Base-by-base conservation (phyloP, 495 filamentous ascomycete species). In the Achaetomiella virescens region DNA sequence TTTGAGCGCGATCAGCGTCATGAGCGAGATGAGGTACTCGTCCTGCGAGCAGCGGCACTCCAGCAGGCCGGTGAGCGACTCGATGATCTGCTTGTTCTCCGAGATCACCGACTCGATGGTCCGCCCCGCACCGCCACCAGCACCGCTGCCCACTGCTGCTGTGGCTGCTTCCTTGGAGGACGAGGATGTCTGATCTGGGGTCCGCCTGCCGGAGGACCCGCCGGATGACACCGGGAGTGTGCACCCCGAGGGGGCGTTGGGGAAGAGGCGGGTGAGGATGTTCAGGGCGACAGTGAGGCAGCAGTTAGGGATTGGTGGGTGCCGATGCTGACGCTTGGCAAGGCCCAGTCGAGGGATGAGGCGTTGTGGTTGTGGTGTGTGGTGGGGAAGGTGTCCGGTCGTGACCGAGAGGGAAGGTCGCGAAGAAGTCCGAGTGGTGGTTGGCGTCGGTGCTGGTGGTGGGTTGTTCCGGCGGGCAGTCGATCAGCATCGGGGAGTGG, bases 1-100 rank as follows among this genome's bases (percentile, higher is more conserved):
- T 45, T 60, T 60, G 29, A 60, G 31, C 24, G 47, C 52, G 27
- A 49, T 29, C 22, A 50, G 15, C 1, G 57, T 22, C 22, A 51
- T 9, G n/a, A 54, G 9, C 3, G 45, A 9, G 17, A 60, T 45
- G 17, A 55, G 45, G 33, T 37, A 51, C 22, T 43, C 18, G 40
- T 48, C 45, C 4, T 46, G 22, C n/a, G 51, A 17, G 46, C 57
- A 60, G 15, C 27, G 12, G 22, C 51, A 60, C 0, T 22, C 20
- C 4, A 60, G 45, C 11, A 60, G 36, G 37, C 15, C 3, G 18
- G n/a, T 27, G 36, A 60, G 17, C 20, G 57, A 44, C 27, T 60
- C 51, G 18, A 55, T 20, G 10, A 14, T 51, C 17, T 50, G 57
- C 10, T 41, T 43, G 46, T 60, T 60, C 15, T 47, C 14, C 0